phyloP scores from a whole-genome alignment of 2,329 filamentous ascomycete genomes.

The Mycosphaerella sp. region DNA sequence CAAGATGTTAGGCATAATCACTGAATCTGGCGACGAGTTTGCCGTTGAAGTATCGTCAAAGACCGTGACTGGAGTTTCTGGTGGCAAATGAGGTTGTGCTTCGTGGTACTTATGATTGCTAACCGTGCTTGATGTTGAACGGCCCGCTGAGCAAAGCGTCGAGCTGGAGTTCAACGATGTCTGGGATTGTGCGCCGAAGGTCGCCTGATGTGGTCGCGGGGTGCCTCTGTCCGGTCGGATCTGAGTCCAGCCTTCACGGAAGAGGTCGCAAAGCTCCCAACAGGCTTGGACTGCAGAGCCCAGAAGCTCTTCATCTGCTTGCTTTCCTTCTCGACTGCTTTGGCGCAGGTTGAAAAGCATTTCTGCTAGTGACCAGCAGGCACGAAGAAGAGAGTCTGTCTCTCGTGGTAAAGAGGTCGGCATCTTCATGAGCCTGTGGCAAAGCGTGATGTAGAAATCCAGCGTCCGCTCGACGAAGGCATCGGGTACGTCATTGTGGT shows the following conservation, averaged over 20 bases:
- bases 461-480: slow-evolving; percentile 82
- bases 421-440: slow-evolving; percentile 95
- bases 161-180: slow-evolving; percentile 20
- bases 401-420: slow-evolving; percentile 70
- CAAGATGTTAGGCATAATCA: slow-evolving; percentile 75
- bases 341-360: slow-evolving; percentile 90
- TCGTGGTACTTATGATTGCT: slow-evolving; percentile 43
- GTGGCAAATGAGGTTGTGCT: slow-evolving; percentile 44
- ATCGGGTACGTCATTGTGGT: slow-evolving; percentile 76
- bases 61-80: slow-evolving; percentile 90
- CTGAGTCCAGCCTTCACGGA: slow-evolving; percentile 86
- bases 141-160: slow-evolving; percentile 22
- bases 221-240: slow-evolving; percentile 80
- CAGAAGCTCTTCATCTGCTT: slow-evolving; percentile 74
- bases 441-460: slow-evolving; percentile 91
- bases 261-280: slow-evolving; percentile 91
- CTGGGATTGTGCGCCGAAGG: slow-evolving; percentile 50
- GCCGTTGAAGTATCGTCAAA: slow-evolving; percentile 76
- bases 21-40: slow-evolving; percentile 68
- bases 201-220: slow-evolving; percentile 71
- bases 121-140: slow-evolving; percentile 43
- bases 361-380: slow-evolving; percentile 86
- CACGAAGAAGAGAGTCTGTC: slow-evolving; percentile 74
- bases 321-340: slow-evolving; percentile 65
- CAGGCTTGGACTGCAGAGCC: slow-evolving; percentile 86